Conservation (phyloP, 2,329 filamentous ascomycete genomes). For the Botrytis aclada region DNA sequence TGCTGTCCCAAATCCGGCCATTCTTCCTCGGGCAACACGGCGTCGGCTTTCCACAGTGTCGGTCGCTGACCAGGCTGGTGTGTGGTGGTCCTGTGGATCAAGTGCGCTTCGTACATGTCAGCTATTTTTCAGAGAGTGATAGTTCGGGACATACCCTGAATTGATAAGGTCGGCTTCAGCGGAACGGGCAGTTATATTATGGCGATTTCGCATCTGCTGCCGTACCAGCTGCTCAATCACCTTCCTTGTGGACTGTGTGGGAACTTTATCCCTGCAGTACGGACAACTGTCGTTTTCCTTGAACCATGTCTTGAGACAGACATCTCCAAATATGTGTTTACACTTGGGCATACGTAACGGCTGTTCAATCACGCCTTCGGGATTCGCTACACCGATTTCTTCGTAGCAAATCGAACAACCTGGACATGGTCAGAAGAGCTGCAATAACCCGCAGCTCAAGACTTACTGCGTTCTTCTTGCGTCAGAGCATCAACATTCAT, state of each 20-base stretch:
- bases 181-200: not conserved
- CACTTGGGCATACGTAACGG: conserved; percentile 59
- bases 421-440: conserved; percentile 36
- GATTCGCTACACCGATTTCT: conserved; percentile 54
- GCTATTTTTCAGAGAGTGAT: not conserved
- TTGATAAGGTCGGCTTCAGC: not conserved
- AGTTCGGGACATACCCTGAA: not conserved
- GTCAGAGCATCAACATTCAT: conserved; percentile 33
- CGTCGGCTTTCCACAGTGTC: conserved; percentile 27
- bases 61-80: not conserved
- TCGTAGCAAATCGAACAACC: conserved; percentile 65
- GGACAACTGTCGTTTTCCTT: conserved; percentile 61
- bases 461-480: conserved; percentile 35
- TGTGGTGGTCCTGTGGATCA: conserved; percentile 5
- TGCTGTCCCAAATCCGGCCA: conserved; percentile 21
- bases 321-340: conserved; percentile 61
- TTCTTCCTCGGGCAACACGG: conserved; percentile 29
- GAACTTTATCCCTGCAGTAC: conserved; percentile 61
- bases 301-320: conserved; percentile 65
- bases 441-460: not conserved
- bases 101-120: conserved; percentile 3
- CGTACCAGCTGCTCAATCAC: conserved; percentile 12
- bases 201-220: not conserved
- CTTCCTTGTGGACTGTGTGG: conserved; percentile 42
- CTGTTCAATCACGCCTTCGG: conserved; percentile 56